Conservation (phyloP, 345 rosid species). For the Eutrema japonicum region DNA sequence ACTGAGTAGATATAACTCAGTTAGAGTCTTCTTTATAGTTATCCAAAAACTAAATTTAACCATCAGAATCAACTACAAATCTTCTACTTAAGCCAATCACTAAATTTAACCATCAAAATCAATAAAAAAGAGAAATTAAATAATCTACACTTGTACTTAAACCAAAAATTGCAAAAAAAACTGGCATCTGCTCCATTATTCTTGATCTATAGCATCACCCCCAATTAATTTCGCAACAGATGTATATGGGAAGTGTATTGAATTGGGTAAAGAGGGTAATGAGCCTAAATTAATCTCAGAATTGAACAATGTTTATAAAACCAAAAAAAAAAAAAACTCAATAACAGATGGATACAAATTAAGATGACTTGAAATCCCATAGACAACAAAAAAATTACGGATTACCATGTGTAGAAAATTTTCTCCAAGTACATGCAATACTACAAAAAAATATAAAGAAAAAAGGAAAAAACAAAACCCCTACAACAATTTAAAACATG, state of each 20-base stretch:
- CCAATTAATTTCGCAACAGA: not conserved
- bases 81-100: not conserved
- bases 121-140: not conserved
- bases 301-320: not conserved
- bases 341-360: not conserved
- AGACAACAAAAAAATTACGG: slow-evolving; percentile 14
- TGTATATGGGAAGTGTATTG: not conserved
- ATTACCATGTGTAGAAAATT: slow-evolving; percentile 36
- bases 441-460: not conserved
- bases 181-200: too few relatives aligned
- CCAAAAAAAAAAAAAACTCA: too few relatives aligned
- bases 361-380: slow-evolving; percentile 4
- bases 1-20: not conserved
- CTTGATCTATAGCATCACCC: not conserved
- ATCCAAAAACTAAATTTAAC: slow-evolving; percentile 13
- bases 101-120: not conserved
- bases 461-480: not conserved
- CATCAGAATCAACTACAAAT: not conserved
- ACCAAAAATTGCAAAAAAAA: not conserved
- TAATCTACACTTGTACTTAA: not conserved
- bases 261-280: not conserved
- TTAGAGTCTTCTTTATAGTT: not conserved
- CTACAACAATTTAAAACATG: not conserved
- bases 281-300: not conserved
- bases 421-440: slow-evolving; percentile 36